Evolutionary conservation across 2,329 filamentous ascomycete genomes (phyloP).

Genomic region (Apiospora marii): DNA sequence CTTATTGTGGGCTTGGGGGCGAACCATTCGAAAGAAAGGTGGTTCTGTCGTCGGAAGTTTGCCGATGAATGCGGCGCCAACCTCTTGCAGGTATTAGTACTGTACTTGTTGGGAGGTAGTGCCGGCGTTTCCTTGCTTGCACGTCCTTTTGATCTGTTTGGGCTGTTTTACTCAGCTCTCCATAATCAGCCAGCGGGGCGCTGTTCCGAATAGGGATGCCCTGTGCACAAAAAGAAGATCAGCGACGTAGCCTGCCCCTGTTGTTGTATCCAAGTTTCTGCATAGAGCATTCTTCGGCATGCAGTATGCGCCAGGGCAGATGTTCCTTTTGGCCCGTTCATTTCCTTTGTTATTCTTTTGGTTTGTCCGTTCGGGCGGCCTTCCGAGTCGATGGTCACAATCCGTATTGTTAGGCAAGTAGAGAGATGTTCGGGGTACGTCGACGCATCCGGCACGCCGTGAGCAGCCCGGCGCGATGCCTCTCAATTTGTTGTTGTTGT

Average conservation of each 20-base stretch:
- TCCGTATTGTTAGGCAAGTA: neutral
- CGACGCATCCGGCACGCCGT: neutral
- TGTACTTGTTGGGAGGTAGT: slow-evolving; percentile 1
- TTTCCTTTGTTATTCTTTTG: neutral
- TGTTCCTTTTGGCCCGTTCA: neutral
- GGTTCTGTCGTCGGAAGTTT: slow-evolving; percentile 13
- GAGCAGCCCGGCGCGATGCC: neutral
- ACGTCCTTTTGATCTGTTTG: slow-evolving; percentile 8
- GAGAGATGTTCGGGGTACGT: neutral
- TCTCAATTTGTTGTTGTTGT: too few relatives aligned
- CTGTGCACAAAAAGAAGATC: neutral
- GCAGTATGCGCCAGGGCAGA: neutral
- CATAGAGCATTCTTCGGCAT: neutral
- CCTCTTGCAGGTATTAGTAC: neutral
- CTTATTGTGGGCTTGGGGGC: slow-evolving; percentile 20
- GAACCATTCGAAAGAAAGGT: slow-evolving; percentile 17
- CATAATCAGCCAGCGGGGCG: slow-evolving; percentile 12
- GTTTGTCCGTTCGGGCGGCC: neutral
- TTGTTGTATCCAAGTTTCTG: slow-evolving; percentile 4
- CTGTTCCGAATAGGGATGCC: neutral
- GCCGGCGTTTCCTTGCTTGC: slow-evolving; percentile 19
- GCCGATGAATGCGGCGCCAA: slow-evolving; percentile 18
- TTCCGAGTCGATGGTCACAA: neutral
- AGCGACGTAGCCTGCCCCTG: neutral
- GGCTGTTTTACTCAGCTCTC: slow-evolving; percentile 14